phyloP scores from a whole-genome alignment of 768 basidiomycete genomes.

The Candolleomyces efflorescens region DNA sequence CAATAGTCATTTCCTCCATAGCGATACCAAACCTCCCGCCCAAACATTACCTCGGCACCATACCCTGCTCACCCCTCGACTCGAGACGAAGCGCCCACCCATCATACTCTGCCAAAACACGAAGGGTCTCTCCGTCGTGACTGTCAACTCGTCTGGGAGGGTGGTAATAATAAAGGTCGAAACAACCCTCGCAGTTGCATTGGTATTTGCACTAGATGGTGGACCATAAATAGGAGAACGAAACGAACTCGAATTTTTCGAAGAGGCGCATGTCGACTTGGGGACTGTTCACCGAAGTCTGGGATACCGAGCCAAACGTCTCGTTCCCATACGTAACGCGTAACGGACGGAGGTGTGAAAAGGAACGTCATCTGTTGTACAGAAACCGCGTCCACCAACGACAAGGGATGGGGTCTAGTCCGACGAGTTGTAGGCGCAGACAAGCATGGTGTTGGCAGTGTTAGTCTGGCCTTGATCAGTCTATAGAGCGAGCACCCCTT shows the following conservation, averaged over 20 bases:
- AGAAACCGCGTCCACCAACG: neutral
- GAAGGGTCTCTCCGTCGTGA: conserved; percentile 53
- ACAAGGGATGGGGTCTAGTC: neutral
- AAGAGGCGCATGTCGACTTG: neutral
- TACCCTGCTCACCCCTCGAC: conserved; percentile 58
- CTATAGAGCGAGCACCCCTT: conserved; percentile 32
- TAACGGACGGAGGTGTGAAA: neutral
- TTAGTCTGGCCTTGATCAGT: neutral
- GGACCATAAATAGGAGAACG: conserved; percentile 15
- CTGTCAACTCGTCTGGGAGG: conserved; percentile 68
- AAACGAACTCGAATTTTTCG: neutral
- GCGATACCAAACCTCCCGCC: conserved; percentile 19
- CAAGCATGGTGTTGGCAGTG: neutral
- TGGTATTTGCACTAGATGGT: conserved; percentile 12
- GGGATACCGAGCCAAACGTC: neutral
- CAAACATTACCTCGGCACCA: conserved; percentile 76
- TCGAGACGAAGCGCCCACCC: conserved; percentile 72
- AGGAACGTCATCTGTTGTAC: neutral
- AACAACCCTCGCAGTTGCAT: conserved; percentile 35
- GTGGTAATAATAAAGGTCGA: conserved; percentile 63
- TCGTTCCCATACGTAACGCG: conserved; percentile 10
- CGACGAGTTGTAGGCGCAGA: neutral
- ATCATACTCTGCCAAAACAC: conserved; percentile 59
- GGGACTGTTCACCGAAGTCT: too few species aligned
- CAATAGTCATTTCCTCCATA: neutral